Evolutionary conservation across 495 filamentous ascomycete species (phyloP).

Genomic region (Trichoderma gamsii): DNA sequence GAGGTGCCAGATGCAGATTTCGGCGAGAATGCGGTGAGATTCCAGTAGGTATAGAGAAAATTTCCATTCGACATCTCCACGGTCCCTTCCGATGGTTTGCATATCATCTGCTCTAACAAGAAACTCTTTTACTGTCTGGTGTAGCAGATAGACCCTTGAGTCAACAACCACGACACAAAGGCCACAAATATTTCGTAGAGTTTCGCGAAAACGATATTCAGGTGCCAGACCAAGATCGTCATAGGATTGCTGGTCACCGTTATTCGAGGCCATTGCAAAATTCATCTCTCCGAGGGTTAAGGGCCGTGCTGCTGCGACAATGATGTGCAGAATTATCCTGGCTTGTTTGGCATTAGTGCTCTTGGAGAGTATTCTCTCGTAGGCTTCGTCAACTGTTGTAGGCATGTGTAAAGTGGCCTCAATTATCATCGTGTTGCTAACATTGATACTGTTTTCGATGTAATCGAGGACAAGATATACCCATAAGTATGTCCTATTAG

Average conservation of each 20-base stretch:
- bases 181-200: conserved; percentile 23
- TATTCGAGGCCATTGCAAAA: conserved; percentile 16
- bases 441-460: conserved; percentile 17
- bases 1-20: conserved; percentile 15
- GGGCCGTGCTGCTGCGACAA: conserved; percentile 22
- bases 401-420: conserved; percentile 17
- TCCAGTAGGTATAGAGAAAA: too few relatives aligned
- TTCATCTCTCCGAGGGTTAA: conserved; percentile 21
- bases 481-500: conserved; percentile 23
- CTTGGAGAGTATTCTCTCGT: conserved; percentile 24
- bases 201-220: conserved; percentile 16
- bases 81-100: conserved; percentile 7
- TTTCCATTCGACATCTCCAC: conserved; percentile 21
- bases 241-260: neutral
- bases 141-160: conserved; percentile 26
- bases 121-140: conserved; percentile 29
- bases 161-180: conserved; percentile 22
- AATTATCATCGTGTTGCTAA: conserved; percentile 17
- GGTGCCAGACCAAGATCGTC: conserved; percentile 21
- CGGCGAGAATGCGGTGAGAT: too few relatives aligned
- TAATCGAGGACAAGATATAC: conserved; percentile 20
- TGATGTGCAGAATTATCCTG: conserved; percentile 19
- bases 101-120: conserved; percentile 3
- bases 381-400: conserved; percentile 21
- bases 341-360: neutral